Conservation (phyloP, 768 basidiomycete species). For the Auricularia heimuer region DNA sequence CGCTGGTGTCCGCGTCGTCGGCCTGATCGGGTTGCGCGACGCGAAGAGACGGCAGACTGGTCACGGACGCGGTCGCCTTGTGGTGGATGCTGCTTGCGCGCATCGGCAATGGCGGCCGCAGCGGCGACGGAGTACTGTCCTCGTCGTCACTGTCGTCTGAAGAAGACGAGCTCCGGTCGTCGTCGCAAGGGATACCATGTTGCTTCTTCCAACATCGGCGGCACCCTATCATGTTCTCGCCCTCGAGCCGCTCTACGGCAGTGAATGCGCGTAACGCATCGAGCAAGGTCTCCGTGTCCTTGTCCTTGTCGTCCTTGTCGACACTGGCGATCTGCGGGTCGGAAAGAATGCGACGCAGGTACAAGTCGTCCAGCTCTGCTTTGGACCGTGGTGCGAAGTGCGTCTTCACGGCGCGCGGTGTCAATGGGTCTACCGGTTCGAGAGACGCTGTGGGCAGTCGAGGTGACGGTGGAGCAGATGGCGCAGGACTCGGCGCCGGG, state of each 20-base stretch:
- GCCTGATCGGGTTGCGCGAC: neutral
- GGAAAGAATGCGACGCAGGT: conserved; percentile 58
- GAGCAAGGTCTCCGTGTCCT: conserved; percentile 42
- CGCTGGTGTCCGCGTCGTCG: neutral
- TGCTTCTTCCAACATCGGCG: conserved; percentile 79
- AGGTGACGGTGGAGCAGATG: neutral
- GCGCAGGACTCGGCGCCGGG: neutral
- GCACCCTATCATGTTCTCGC: conserved; percentile 92
- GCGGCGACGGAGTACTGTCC: neutral
- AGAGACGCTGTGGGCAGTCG: neutral
- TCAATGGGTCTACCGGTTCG: neutral
- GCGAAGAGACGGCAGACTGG: neutral
- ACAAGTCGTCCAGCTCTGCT: conserved; percentile 45
- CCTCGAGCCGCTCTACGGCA: conserved; percentile 84
- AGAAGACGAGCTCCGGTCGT: neutral
- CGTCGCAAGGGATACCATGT: neutral
- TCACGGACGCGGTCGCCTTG: conserved; percentile 1
- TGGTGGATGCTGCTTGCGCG: neutral
- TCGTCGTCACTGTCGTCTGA: conserved; percentile 1
- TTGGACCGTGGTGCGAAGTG: neutral
- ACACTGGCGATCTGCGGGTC: conserved; percentile 35
- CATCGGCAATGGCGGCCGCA: neutral
- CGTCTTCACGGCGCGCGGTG: neutral
- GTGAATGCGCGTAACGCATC: conserved; percentile 85
- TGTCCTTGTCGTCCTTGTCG: conserved; percentile 17